Percentiles rank a stretch among this genome's conserved stretches.
Conservation (phyloP, 345 rosid genomes). For the Linum tenue region DNA sequence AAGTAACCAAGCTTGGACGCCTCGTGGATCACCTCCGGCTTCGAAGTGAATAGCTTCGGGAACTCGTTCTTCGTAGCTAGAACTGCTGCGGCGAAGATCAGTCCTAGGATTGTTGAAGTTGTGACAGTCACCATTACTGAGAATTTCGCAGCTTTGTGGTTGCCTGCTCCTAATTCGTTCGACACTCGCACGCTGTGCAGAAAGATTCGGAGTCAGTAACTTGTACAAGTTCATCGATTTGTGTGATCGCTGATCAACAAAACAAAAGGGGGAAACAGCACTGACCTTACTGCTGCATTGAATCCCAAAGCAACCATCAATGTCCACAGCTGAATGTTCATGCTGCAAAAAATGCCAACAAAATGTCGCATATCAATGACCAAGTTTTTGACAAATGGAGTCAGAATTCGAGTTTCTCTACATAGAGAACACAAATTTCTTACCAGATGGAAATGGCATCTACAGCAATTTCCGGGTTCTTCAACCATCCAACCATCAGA, state of each 20-base stretch:
- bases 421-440: not conserved
- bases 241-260: not conserved
- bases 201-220: not conserved
- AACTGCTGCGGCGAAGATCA: conserved; percentile 18
- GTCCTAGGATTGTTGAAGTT: conserved; percentile 29
- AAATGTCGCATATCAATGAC: not conserved
- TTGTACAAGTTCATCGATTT: not conserved
- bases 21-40: conserved; percentile 20
- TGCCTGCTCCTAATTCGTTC: conserved; percentile 50
- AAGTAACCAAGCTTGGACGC: conserved; percentile 36
- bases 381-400: no score
- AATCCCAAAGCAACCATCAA: conserved; percentile 46
- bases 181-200: conserved; percentile 37
- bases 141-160: conserved; percentile 38
- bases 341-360: conserved; percentile 23
- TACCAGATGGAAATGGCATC: conserved; percentile 53
- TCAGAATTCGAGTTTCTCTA: no score
- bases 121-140: conserved; percentile 19
- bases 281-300: conserved; percentile 46
- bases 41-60: conserved; percentile 31
- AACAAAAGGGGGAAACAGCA: not conserved
- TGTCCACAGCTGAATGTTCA: conserved; percentile 38
- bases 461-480: conserved; percentile 40
- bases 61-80: conserved; percentile 30
- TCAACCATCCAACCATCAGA: conserved; percentile 41